phyloP scores from a whole-genome alignment of 805 yeast species.

The Kodamaea leandrae region DNA sequence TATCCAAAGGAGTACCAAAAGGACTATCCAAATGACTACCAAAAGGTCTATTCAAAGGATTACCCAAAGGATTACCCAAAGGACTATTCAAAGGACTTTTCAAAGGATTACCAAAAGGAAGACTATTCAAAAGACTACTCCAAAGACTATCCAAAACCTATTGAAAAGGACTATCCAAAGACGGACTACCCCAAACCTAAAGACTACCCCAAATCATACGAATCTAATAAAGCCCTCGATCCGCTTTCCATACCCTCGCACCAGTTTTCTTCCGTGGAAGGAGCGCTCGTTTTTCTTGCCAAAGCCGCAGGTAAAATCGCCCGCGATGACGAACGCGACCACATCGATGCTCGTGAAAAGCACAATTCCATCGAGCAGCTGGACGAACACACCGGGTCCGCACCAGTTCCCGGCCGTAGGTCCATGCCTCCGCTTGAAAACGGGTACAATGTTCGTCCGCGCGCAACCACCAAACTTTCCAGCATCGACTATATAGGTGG shows the following conservation, averaged over 20 bases:
- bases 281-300: conserved; percentile 70
- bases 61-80: background rate
- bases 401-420: conserved; percentile 28
- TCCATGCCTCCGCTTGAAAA: conserved; percentile 45
- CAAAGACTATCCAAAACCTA: background rate
- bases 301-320: conserved; percentile 79
- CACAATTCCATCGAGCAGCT: conserved; percentile 45
- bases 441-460: conserved; percentile 43
- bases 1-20: background rate
- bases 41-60: background rate
- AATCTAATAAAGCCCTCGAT: background rate
- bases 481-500: conserved; percentile 72
- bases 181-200: background rate
- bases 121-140: background rate
- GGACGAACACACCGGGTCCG: background rate
- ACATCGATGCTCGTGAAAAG: conserved; percentile 50
- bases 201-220: background rate
- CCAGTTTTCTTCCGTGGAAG: conserved; percentile 46
- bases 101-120: background rate
- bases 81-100: background rate
- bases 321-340: conserved; percentile 61
- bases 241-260: conserved; percentile 8
- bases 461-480: conserved; percentile 46
- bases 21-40: background rate
- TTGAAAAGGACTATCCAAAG: background rate